Conservation (phyloP, 768 basidiomycete species). For the Harrya chromipes region DNA sequence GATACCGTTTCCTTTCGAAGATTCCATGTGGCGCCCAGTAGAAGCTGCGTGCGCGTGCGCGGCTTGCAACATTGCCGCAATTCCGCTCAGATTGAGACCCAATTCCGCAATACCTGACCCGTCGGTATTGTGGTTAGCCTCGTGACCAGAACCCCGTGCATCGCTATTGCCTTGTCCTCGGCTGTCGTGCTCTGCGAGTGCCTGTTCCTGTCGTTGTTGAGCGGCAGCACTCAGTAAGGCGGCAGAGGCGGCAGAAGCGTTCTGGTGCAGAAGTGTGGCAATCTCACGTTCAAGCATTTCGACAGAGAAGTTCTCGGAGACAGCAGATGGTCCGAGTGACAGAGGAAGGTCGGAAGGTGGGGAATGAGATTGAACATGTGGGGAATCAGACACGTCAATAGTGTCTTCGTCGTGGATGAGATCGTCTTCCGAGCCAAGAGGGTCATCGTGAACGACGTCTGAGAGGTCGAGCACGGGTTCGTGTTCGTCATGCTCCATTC, state of each 20-base stretch:
- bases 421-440: constrained; percentile 57
- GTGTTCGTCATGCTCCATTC: constrained; percentile 55
- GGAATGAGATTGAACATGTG: constrained; percentile 13
- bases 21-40: constrained; percentile 44
- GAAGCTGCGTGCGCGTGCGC: constrained; percentile 61
- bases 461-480: constrained; percentile 68
- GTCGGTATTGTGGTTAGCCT: constrained; percentile 13
- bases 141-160: constrained; percentile 12
- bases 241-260: constrained; percentile 65
- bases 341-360: constrained; percentile 29
- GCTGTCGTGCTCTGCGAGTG: constrained; percentile 35
- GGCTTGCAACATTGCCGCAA: constrained; percentile 79
- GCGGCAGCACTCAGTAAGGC: constrained; percentile 64
- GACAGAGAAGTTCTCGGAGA: constrained; percentile 54
- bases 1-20: constrained; percentile 46
- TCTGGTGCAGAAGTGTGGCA: constrained; percentile 69
- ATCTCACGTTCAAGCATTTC: constrained; percentile 80
- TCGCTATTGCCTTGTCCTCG: constrained; percentile 25
- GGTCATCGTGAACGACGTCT: constrained; percentile 81
- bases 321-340: constrained; percentile 38
- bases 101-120: constrained; percentile 33
- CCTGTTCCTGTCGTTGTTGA: constrained; percentile 58
- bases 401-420: constrained; percentile 28
- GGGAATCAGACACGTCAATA: constrained; percentile 29
- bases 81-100: constrained; percentile 56